Evolutionary conservation across 2,329 filamentous ascomycete genomes (phyloP).

Genomic region (Diaporthe eres): DNA sequence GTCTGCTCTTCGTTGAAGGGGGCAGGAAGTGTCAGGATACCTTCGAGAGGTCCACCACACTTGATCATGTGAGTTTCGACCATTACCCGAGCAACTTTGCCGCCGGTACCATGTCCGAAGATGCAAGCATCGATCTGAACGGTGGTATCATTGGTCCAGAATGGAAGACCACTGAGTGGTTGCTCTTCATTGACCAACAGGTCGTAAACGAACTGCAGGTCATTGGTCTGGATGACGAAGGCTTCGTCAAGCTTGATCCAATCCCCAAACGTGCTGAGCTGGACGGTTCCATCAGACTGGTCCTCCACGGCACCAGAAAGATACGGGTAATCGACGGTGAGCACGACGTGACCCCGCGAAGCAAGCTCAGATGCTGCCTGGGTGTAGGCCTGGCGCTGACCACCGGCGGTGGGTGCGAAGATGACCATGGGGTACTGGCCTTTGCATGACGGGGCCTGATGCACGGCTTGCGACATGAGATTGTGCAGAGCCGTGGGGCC

Average conservation of each 20-base stretch:
- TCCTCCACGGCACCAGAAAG: slow-evolving; percentile 35
- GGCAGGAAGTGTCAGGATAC: slow-evolving; percentile 12
- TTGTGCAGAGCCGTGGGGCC: slow-evolving; percentile 29
- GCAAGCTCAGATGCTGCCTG: slow-evolving; percentile 39
- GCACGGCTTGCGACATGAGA: slow-evolving; percentile 25
- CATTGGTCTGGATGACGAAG: neutral
- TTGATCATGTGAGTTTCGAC: neutral
- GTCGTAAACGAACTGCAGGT: slow-evolving; percentile 5
- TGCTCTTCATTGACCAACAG: neutral
- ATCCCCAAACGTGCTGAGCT: neutral
- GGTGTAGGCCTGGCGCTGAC: slow-evolving; percentile 40
- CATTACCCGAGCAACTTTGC: slow-evolving; percentile 7
- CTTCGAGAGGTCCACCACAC: slow-evolving; percentile 27
- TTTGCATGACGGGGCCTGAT: slow-evolving; percentile 26
- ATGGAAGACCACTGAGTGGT: neutral
- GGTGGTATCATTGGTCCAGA: neutral
- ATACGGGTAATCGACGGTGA: slow-evolving; percentile 35
- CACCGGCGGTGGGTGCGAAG: slow-evolving; percentile 32
- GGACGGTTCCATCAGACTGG: neutral
- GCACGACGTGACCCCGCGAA: slow-evolving; percentile 22
- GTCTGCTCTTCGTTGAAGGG: neutral
- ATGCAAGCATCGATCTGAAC: slow-evolving; percentile 8
- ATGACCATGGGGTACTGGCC: slow-evolving; percentile 27
- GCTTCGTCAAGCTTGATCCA: neutral
- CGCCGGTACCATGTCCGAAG: slow-evolving; percentile 38